A percentile compares a stretch with the other conserved stretches of the same genome.
Conservation (phyloP, 768 basidiomycete species). For the Cyclocybe aegerita region DNA sequence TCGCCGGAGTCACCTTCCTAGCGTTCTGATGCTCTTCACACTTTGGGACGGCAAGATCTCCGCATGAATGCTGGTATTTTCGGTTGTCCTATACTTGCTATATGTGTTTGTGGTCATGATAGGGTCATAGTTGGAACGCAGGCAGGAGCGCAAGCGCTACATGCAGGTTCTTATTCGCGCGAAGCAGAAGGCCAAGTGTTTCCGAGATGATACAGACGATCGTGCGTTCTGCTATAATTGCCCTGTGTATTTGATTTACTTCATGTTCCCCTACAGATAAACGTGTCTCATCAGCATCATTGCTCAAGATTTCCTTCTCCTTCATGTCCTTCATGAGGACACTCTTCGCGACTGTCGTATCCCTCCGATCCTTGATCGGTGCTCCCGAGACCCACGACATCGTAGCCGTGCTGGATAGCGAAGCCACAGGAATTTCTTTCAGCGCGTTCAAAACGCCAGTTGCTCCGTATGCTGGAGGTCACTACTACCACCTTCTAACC, state of each 20-base stretch:
- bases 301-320: conserved; percentile 54
- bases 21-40: conserved; percentile 84
- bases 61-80: conserved; percentile 66
- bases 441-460: conserved; percentile 62
- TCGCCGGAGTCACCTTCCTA: conserved; percentile 95
- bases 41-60: conserved; percentile 75
- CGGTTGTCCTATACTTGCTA: conserved; percentile 71
- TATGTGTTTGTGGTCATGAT: conserved; percentile 80
- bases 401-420: conserved; percentile 72
- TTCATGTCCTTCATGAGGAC: conserved; percentile 33
- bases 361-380: conserved; percentile 91
- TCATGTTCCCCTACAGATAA: conserved; percentile 25
- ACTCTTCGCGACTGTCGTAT: conserved; percentile 61
- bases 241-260: not conserved
- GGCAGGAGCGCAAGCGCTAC: conserved; percentile 44
- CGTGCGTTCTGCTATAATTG: conserved; percentile 37
- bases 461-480: conserved; percentile 75
- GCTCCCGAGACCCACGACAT: conserved; percentile 96
- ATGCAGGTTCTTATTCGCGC: conserved; percentile 53
- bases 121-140: conserved; percentile 74
- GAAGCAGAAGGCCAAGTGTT: conserved; percentile 44
- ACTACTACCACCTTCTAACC: conserved; percentile 46
- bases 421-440: conserved; percentile 60
- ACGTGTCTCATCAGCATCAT: conserved; percentile 35
- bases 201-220: conserved; percentile 59